Percentiles rank a stretch among this genome's conserved stretches.
These are phyloP conservation scores for Nakazawaea ernobii DNA, from an alignment of 805 yeast genomes.

Conservation along the genomic window DNA sequence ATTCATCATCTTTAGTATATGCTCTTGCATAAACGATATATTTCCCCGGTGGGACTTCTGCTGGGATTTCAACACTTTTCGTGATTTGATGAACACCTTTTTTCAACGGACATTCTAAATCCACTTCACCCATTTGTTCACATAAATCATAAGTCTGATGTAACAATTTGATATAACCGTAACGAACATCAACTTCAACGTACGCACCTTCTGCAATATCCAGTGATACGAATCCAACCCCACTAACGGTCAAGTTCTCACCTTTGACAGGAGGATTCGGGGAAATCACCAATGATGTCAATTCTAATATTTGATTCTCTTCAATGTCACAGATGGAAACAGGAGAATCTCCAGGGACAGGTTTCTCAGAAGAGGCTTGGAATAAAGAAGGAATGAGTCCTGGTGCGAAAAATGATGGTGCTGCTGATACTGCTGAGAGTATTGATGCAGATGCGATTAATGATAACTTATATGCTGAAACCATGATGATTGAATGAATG, in stretches of 20 bases:
- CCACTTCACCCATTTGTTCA: constrained; percentile 79
- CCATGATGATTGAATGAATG: constrained; percentile 1
- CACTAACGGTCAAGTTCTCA: constrained; percentile 71
- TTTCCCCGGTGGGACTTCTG: constrained; percentile 92
- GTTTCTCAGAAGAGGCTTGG: constrained; percentile 34
- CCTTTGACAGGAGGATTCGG: constrained; percentile 94
- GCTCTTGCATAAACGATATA: constrained; percentile 87
- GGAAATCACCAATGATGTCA: constrained; percentile 51
- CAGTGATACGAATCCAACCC: constrained; percentile 55
- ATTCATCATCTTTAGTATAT: constrained; percentile 73
- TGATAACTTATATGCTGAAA: not conserved
- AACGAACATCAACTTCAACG: constrained; percentile 88
- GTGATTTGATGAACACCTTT: constrained; percentile 62
- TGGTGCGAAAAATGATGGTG: constrained; percentile 16
- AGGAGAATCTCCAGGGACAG: constrained; percentile 91
- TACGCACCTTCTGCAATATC: constrained; percentile 80
- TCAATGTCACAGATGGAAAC: constrained; percentile 67
- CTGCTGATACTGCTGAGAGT: constrained; percentile 24
- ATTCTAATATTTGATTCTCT: constrained; percentile 56
- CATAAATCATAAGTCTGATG: constrained; percentile 92
- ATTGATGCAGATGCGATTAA: not conserved
- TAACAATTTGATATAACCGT: constrained; percentile 84
- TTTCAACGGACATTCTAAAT: constrained; percentile 75
- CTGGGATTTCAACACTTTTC: constrained; percentile 79
- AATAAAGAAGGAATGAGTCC: constrained; percentile 14